Conservation (phyloP, 163 green algal genomes). For the Prototheca wickerhamii region DNA sequence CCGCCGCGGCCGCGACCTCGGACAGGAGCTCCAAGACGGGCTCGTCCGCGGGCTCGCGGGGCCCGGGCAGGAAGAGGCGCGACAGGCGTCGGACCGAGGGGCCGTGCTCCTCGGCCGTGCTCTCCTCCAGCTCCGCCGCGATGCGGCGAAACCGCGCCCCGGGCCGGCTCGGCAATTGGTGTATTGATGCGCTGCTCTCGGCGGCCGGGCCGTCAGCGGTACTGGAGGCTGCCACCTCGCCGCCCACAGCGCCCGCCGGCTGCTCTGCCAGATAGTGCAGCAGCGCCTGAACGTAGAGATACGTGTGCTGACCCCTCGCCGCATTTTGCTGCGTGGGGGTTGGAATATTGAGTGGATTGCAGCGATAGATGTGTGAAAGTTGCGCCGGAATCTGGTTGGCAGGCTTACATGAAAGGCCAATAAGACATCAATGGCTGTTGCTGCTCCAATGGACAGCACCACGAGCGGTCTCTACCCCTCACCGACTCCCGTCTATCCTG, state of each 20-base stretch:
- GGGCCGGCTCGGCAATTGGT: no score
- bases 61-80: conserved; percentile 9
- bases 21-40: no score
- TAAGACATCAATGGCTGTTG: no score
- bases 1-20: no score
- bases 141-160: conserved; percentile 45
- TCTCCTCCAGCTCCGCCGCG: conserved; percentile 48
- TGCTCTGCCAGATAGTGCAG: conserved; percentile 18
- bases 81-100: conserved; percentile 37
- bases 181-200: no score
- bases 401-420: no score
- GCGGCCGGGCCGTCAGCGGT: no score
- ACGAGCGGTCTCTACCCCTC: no score
- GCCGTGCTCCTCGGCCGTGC: conserved; percentile 30
- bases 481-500: no score
- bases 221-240: no score
- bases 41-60: no score
- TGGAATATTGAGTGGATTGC: neutral
- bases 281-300: conserved; percentile 55
- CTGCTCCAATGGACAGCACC: no score
- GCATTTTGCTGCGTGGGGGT: conserved; percentile 29
- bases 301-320: conserved; percentile 53
- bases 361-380: neutral
- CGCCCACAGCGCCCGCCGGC: conserved; percentile 3
- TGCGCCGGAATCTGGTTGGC: neutral